Evolutionary conservation across 139 green algal species (phyloP).

Genomic region (Tetradesmus lagerheimii): DNA sequence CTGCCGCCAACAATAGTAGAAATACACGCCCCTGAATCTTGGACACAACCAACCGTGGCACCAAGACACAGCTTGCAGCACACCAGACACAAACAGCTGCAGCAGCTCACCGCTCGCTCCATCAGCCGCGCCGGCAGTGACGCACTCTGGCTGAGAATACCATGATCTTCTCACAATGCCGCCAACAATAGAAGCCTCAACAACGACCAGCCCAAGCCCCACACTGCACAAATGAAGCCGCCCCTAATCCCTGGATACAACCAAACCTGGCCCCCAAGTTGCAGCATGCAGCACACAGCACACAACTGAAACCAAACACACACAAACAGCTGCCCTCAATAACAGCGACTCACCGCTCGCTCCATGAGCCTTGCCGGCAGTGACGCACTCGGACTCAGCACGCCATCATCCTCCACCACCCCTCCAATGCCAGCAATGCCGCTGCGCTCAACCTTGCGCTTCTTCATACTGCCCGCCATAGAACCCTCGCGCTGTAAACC

Average conservation of each 20-base stretch:
- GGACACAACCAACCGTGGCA: too few relatives aligned
- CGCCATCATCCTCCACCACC: slow-evolving; percentile 28
- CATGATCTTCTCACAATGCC: neutral
- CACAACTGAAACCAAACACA: too few relatives aligned
- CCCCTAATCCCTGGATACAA: neutral
- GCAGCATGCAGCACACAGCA: too few relatives aligned
- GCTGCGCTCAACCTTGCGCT: neutral
- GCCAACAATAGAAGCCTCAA: too few relatives aligned
- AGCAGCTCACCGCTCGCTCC: neutral
- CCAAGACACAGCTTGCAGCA: too few relatives aligned
- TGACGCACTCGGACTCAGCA: slow-evolving; percentile 38
- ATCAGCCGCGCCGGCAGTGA: neutral
- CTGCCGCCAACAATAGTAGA: neutral
- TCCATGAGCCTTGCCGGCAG: slow-evolving; percentile 14
- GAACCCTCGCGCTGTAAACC: slow-evolving; percentile 34
- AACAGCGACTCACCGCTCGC: slow-evolving; percentile 8
- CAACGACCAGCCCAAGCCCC: too few relatives aligned
- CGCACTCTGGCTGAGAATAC: neutral
- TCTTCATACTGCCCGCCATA: slow-evolving; percentile 28
- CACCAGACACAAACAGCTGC: neutral
- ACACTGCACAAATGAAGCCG: too few relatives aligned
- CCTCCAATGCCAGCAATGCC: slow-evolving; percentile 1
- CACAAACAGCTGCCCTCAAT: neutral
- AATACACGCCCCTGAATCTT: too few relatives aligned
- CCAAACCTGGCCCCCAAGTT: too few relatives aligned